Base-by-base conservation (phyloP, 495 filamentous ascomycete species). In the Xylaria palmicola region DNA sequence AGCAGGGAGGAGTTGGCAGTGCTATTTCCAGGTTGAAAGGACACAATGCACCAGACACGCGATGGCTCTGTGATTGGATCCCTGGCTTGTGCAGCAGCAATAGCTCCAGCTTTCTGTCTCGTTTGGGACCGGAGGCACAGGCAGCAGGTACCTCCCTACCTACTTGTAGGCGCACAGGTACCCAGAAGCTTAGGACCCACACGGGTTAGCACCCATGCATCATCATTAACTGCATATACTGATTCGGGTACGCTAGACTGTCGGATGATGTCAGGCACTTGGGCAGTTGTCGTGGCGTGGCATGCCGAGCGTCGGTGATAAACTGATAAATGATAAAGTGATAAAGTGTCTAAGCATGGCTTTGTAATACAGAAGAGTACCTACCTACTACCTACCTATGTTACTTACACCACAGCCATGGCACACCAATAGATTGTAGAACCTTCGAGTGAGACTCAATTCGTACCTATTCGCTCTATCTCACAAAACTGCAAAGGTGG, bases 1-100 rank as follows among this genome's bases (percentile, higher is more conserved):
- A 40, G 27, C 32, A 26, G 15, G 36, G 43, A 4, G 10, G 37
- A 50, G 41, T 52, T 48, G 27, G 50, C 39, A 37, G 26, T 53
- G 48, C 20, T 26, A n/a, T n/a, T 50, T 47, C 34, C 4, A 29
- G 37, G 36, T 44, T 52, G 66, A 69, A 66, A 73, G 74, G 73
- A 77, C 73, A 75, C 74, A 71, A 74, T 62, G 51, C 59, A 62
- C 59, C 24, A 54, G 57, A 59, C 59, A 71, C 69, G 69, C 69
- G 66, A 65, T 67, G 65, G 65, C 63, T 56, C 62, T 68, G 62
- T 68, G 66, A 71, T 71, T 71, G 68, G 68, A 71, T 71, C 65
- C 65, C 62, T 63, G 50, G 64, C 39, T 22, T 37, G 41, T 37
- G 41, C 27, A n/a, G 13, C 55, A 47, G 30, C 30, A 29, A 13